A percentile compares a stretch with the other conserved stretches of the same genome.
Evolutionary conservation across 352 stramenopile genomes (phyloP).

Genomic region (Chloridella minuta): DNA sequence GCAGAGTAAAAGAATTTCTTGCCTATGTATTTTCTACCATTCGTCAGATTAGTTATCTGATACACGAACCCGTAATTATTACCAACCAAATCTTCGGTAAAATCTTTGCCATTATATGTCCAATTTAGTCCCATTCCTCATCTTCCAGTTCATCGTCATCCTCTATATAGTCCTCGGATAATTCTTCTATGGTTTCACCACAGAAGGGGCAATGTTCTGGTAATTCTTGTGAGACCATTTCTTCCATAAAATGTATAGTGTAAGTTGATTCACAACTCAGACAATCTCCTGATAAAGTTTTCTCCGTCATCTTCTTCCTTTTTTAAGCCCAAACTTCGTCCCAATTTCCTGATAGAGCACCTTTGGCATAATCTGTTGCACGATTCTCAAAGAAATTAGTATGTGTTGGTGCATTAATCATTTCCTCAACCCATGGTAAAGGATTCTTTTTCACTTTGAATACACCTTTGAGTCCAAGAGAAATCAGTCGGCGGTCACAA

Average conservation of each 20-base stretch:
- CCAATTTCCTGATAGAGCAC: background rate
- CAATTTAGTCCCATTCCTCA: too few relatives aligned
- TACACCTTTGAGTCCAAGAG: background rate
- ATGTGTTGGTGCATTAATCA: background rate
- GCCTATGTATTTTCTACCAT: slow-evolving; percentile 9
- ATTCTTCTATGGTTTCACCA: too few relatives aligned
- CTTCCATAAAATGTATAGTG: too few relatives aligned
- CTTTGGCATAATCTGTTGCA: background rate
- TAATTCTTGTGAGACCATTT: too few relatives aligned
- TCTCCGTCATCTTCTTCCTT: too few relatives aligned
- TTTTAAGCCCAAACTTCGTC: too few relatives aligned
- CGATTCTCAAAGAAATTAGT: background rate
- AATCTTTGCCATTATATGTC: background rate
- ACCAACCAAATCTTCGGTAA: background rate
- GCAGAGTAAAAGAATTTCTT: slow-evolving; percentile 2
- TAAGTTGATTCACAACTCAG: too few relatives aligned
- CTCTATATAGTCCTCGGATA: too few relatives aligned
- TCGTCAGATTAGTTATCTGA: slow-evolving; percentile 13
- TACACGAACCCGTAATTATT: background rate
- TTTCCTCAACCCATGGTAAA: background rate
- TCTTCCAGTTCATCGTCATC: too few relatives aligned
- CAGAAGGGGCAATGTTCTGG: too few relatives aligned
- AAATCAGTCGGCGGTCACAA: background rate
- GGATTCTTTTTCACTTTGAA: background rate
- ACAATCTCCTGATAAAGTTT: too few relatives aligned